phyloP scores from a whole-genome alignment of 129 eudicot genomes.

The Artemisia tridentata region DNA sequence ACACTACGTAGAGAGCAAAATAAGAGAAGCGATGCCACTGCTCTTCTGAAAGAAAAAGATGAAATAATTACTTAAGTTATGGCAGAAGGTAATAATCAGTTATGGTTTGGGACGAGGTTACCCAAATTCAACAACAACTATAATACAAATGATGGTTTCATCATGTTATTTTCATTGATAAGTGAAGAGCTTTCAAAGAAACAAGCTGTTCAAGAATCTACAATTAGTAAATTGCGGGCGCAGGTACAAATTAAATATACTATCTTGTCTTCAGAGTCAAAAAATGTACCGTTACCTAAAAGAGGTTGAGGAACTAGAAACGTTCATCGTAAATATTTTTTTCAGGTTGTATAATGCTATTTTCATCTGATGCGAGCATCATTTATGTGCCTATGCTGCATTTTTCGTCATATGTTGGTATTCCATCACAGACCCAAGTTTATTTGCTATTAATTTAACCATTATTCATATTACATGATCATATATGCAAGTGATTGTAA shows the following conservation, averaged over 20 bases:
- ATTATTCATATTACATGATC: too few relatives aligned
- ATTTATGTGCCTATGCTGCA: too few relatives aligned
- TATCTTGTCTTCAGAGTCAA: neutral
- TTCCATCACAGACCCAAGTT: too few relatives aligned
- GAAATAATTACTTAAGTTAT: slow-evolving; percentile 87
- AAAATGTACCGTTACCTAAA: slow-evolving; percentile 30
- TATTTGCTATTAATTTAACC: too few relatives aligned
- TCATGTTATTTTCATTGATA: slow-evolving; percentile 25
- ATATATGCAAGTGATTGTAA: too few relatives aligned
- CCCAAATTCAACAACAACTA: neutral
- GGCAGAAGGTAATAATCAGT: slow-evolving; percentile 74
- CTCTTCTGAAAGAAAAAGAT: too few relatives aligned
- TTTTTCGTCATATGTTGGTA: too few relatives aligned
- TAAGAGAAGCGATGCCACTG: too few relatives aligned
- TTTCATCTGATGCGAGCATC: too few relatives aligned
- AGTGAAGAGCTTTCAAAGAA: slow-evolving; percentile 96
- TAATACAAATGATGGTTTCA: slow-evolving; percentile 7
- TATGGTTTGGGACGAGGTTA: neutral
- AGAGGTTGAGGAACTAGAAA: slow-evolving; percentile 77
- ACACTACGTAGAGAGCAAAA: too few relatives aligned
- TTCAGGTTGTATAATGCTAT: too few relatives aligned
- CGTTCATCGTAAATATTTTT: too few relatives aligned
- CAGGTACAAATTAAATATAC: slow-evolving; percentile 47
- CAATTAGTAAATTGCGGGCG: slow-evolving; percentile 81
- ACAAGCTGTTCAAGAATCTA: slow-evolving; percentile 96